Evolutionary conservation across 2,329 filamentous ascomycete species (phyloP), one percentile per base, ranked within the genome.

Genomic region (Pezicula radicicola): DNA sequence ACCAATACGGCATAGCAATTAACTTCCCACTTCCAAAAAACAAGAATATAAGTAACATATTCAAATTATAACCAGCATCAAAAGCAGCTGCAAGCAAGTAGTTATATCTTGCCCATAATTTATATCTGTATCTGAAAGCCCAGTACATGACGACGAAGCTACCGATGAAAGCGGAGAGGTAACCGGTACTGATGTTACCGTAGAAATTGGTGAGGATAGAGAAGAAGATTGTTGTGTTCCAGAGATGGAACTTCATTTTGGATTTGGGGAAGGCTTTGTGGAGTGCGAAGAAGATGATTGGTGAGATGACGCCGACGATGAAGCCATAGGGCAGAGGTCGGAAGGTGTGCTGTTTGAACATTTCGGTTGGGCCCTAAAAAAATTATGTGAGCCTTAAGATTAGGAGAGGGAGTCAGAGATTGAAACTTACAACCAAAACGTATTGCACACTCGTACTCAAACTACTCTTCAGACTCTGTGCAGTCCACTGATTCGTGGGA

Each of bases 191-290:
- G 47, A 85, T 70, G 60, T 85, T 85, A 4, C 81, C 81, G 60
- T 82, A 84, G 64, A 84, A 85, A 39, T 70, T 70, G 0, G 78
- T 68, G 52, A 81, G 67, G 4, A 75, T 73, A 2, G 75, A 77
- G 63, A 80, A 83, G 69, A 85, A 85, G 49, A 85, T 85, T 4
- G 80, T 84, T 18, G 78, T 75, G 59, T 85, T 85, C 75, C 75
- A 81, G 16, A 84, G 72, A 28, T 80, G 75, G 58, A 81, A 62
- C 48, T 54, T 48, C 21, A 45, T 25, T 18, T 64, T 79, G 13
- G 73, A 71, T 2, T 68, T 70, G 0, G 81, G 81, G 59, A 84
- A 83, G 15, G 67, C 60, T 6, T 72, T 72, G 60, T 84, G 77
- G 8, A 84, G 70, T 0, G 69, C 54, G 58, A 74, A 84, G 18